phyloP scores from a whole-genome alignment of 1,139 yeast species.

The Yamadazyma dushanensis region DNA sequence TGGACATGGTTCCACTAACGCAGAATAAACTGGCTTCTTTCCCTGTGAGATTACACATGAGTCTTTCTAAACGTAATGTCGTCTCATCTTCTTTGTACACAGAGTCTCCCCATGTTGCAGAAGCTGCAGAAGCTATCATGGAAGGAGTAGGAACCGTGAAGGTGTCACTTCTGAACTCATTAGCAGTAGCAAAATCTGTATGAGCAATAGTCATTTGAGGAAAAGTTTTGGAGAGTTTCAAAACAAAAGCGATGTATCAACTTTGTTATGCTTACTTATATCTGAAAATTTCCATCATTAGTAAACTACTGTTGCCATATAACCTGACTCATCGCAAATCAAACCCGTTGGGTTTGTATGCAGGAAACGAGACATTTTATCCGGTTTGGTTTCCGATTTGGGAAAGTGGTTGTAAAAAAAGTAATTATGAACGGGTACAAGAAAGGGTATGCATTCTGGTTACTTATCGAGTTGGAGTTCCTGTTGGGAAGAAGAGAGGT shows the following conservation, averaged over 20 bases:
- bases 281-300: no score
- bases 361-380: no score
- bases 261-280: no score
- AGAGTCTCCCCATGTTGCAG: constrained; percentile 41
- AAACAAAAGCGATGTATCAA: no score
- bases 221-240: not conserved
- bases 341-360: not conserved
- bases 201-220: not conserved
- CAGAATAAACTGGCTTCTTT: constrained; percentile 45
- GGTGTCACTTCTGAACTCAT: constrained; percentile 49
- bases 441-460: no score
- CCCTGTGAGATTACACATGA: constrained; percentile 39
- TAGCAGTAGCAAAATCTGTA: constrained; percentile 21
- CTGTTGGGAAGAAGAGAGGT: no score
- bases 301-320: not conserved
- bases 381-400: not conserved
- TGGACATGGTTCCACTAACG: constrained; percentile 48
- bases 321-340: not conserved
- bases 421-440: no score
- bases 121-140: constrained; percentile 32
- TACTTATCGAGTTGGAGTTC: no score
- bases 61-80: constrained; percentile 34
- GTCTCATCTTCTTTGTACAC: constrained; percentile 45
- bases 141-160: constrained; percentile 45
- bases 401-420: no score